Conservation (phyloP, 495 filamentous ascomycete species). For the Parmelia sp. region DNA sequence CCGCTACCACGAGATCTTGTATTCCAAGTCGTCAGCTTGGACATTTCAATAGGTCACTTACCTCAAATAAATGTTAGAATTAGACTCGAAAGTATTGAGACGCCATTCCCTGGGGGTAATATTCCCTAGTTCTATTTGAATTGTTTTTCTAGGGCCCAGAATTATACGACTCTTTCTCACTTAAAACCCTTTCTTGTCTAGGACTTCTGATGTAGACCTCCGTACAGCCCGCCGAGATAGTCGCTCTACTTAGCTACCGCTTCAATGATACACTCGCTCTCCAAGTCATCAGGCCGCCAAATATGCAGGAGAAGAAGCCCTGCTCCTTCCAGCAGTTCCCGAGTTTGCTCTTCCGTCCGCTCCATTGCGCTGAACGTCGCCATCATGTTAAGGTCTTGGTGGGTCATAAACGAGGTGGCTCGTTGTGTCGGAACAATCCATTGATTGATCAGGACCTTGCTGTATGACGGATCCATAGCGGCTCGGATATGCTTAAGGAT, state of each 20-base stretch:
- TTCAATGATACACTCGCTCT: slow-evolving; percentile 6
- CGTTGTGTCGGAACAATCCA: slow-evolving; percentile 2
- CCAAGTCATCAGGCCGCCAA: slow-evolving; percentile 16
- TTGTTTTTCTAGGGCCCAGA: no score
- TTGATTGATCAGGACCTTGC: slow-evolving; percentile 21
- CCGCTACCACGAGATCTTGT: no score
- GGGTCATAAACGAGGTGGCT: neutral
- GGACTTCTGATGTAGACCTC: no score
- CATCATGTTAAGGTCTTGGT: slow-evolving; percentile 30
- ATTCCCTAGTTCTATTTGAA: no score
- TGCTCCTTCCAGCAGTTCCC: slow-evolving; percentile 24
- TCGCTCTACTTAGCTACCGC: neutral
- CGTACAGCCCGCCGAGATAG: no score
- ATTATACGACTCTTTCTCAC: no score
- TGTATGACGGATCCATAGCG: slow-evolving; percentile 46
- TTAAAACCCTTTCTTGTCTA: no score
- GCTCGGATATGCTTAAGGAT: slow-evolving; percentile 42
- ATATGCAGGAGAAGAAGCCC: slow-evolving; percentile 28
- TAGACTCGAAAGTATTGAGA: no score
- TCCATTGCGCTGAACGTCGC: slow-evolving; percentile 23
- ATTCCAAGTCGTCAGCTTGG: no score
- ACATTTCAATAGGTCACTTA: no score
- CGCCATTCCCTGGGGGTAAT: no score
- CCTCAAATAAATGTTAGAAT: no score
- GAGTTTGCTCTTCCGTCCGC: slow-evolving; percentile 30